Base-by-base conservation (phyloP, 139 green algal genomes). In the Micractinium conductrix region DNA sequence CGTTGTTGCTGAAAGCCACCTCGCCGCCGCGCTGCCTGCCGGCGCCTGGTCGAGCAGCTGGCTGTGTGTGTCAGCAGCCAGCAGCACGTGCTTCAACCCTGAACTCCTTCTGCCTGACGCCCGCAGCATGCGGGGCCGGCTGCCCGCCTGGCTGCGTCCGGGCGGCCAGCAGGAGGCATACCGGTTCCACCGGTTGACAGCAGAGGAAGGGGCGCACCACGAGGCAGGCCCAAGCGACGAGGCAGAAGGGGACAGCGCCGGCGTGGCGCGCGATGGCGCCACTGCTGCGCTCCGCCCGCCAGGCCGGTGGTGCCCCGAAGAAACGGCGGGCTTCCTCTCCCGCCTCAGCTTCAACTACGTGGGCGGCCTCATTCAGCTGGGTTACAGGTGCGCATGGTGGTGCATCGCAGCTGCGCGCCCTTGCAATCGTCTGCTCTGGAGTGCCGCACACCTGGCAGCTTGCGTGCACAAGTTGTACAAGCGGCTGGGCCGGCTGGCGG, bases 291-390 rank as follows among this genome's bases (percentile, higher is more conserved):
- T 0, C 22, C 50, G 50, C 5, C 50, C 78, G 1, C 26, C 80
- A 38, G 80, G 72, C 38, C 60, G 42, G n/a, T 90, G 87, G 81
- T 94, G 88, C 70, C 95, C 95, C 7, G 95, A 97, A 79, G 92
- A 95, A 71, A 40, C 70, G 1, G 94, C 94, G 12, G 38, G 78
- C 48, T 88, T 89, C 45, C 44, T 95, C 22, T 92, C 85, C 37
- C 76, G 76, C 24, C n/a, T 95, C 2, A 90, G 93, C 30, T 98
- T 96, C 83, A 50, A 35, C 35, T 97, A 92, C 69, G 90, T 92
- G 42, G 88, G 89, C 53, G 68, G 81, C 26, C 89, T 98, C 1
- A 89, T 97, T 3, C 40, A 42, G 1, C 86, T 90, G 38, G 94
- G 93, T 26, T 80, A 80, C 69, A n/a, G 42, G 70, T 76, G 63